These are phyloP conservation scores for Smithsoniella earleae DNA, from an alignment of 163 green algal species.

Conservation along the genomic window DNA sequence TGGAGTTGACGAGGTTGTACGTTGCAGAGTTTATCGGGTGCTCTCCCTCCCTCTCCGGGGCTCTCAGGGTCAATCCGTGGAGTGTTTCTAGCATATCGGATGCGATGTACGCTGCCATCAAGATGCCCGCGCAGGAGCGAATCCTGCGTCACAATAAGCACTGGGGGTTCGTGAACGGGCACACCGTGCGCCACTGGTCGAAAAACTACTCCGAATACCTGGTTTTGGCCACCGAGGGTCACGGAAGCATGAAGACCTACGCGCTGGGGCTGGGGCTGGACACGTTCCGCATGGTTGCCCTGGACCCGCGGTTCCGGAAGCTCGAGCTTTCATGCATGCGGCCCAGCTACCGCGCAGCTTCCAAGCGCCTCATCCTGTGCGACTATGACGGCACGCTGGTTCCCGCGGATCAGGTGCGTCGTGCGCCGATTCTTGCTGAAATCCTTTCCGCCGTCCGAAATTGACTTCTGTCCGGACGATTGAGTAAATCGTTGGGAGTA, in stretches of 20 bases:
- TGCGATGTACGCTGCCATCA: slow-evolving; percentile 75
- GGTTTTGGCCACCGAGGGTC: slow-evolving; percentile 50
- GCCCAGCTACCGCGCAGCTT: not conserved
- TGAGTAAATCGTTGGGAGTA: too few species aligned
- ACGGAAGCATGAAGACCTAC: slow-evolving; percentile 86
- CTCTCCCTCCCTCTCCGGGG: slow-evolving; percentile 82
- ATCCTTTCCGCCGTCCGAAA: too few species aligned
- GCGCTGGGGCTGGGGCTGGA: slow-evolving; percentile 89
- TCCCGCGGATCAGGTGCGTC: slow-evolving; percentile 19
- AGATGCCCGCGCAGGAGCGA: slow-evolving; percentile 38
- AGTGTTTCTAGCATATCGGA: slow-evolving; percentile 78
- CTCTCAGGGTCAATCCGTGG: slow-evolving; percentile 97
- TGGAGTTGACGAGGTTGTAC: not conserved
- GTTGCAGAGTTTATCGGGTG: slow-evolving; percentile 92
- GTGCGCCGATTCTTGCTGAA: not conserved
- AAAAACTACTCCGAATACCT: slow-evolving; percentile 73
- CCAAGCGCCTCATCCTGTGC: slow-evolving; percentile 74
- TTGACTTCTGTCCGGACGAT: too few species aligned
- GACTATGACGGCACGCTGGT: slow-evolving; percentile 91
- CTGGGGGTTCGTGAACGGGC: slow-evolving; percentile 86
- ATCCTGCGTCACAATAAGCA: slow-evolving; percentile 87
- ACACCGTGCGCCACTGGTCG: slow-evolving; percentile 93
- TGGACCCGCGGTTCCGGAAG: slow-evolving; percentile 86
- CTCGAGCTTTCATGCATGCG: slow-evolving; percentile 50
- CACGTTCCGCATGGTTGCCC: slow-evolving; percentile 91